Conservation (phyloP, 2,329 filamentous ascomycete genomes). For the Ceratocystis huliohia region DNA sequence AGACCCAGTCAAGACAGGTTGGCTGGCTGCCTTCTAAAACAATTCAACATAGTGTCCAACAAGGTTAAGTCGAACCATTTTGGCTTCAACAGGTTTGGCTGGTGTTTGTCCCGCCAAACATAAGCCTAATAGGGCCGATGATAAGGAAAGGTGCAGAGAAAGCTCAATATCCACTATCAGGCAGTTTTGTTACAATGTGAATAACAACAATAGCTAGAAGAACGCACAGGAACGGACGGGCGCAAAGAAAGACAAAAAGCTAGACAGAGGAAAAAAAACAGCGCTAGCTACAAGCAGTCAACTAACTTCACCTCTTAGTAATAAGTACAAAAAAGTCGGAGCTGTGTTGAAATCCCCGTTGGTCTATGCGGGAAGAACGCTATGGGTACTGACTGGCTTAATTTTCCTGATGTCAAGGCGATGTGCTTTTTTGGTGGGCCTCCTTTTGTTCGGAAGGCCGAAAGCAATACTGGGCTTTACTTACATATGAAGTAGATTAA, state of each 20-base stretch:
- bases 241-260: too few relatives aligned
- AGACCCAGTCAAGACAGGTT: not conserved
- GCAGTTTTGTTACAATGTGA: not conserved
- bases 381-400: not conserved
- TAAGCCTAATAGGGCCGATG: not conserved
- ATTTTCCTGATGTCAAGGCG: not conserved
- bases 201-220: not conserved
- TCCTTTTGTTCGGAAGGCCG: not conserved
- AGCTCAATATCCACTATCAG: not conserved
- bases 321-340: not conserved
- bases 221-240: too few relatives aligned
- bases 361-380: not conserved
- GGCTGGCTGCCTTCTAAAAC: not conserved
- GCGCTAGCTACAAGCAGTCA: conserved; percentile 1
- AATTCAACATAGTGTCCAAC: not conserved
- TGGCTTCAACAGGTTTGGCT: not conserved
- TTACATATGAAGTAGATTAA: not conserved
- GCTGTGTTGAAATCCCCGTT: not conserved
- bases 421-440: conserved; percentile 5
- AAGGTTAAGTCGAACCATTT: not conserved
- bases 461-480: not conserved
- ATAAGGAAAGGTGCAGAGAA: not conserved
- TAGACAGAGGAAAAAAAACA: not conserved
- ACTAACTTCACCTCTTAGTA: not conserved
- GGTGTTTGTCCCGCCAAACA: not conserved